phyloP scores from a whole-genome alignment of 192 early-diverging fungal species.

The Linnemannia zychae region DNA sequence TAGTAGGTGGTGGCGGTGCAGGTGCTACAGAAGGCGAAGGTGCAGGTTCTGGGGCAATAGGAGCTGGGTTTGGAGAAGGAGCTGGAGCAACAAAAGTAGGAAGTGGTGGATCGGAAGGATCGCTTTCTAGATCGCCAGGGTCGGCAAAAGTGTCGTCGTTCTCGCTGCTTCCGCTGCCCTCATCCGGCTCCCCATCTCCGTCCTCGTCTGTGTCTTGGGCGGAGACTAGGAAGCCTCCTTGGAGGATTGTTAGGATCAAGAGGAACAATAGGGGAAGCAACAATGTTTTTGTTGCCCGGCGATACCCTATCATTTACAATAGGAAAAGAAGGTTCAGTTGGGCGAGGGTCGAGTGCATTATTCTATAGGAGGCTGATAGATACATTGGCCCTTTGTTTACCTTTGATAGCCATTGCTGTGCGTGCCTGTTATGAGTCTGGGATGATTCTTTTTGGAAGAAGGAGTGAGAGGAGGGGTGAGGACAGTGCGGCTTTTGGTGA shows the following conservation, averaged over 20 bases:
- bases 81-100: neutral
- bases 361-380: too few relatives aligned
- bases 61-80: neutral
- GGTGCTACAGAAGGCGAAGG: neutral
- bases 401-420: neutral
- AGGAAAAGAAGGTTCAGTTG: neutral
- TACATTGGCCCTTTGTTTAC: neutral
- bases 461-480: neutral
- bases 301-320: neutral
- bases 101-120: neutral
- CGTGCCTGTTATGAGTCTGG: neutral
- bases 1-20: neutral
- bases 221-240: neutral
- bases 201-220: constrained; percentile 13
- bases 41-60: neutral
- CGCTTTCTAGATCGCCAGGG: constrained; percentile 9
- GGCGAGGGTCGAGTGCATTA: neutral
- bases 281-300: neutral
- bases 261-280: constrained; percentile 20
- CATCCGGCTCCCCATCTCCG: neutral
- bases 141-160: constrained; percentile 15
- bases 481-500: too few relatives aligned
- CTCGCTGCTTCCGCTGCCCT: neutral
- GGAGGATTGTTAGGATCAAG: constrained; percentile 12
- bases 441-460: neutral